Evolutionary conservation across 129 eudicot species (phyloP).

Genomic region (Pulicaria dysenterica): DNA sequence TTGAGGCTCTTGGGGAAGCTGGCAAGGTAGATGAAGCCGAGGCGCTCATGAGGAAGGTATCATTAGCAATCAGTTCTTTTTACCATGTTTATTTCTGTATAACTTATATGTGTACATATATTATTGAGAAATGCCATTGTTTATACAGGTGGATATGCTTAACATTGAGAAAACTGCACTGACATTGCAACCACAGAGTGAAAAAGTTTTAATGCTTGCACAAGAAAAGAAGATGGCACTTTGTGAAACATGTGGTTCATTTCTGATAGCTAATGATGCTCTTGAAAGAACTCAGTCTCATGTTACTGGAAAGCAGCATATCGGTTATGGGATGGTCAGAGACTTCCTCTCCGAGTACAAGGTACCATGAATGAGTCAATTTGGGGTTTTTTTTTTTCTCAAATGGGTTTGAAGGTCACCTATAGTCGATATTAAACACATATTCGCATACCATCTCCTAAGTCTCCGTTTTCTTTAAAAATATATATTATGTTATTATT

Average conservation of each 20-base stretch:
- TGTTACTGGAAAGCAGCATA: slow-evolving; percentile 93
- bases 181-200: slow-evolving; percentile 72
- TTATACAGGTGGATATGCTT: slow-evolving; percentile 81
- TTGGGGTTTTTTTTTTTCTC: background rate
- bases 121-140: background rate
- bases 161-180: slow-evolving; percentile 77
- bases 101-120: background rate
- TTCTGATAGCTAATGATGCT: slow-evolving; percentile 90
- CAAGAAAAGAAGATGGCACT: slow-evolving; percentile 99
- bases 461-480: background rate
- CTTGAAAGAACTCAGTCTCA: slow-evolving; percentile 97
- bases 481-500: background rate
- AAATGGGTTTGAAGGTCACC: background rate
- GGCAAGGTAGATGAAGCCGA: slow-evolving; percentile 99
- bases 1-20: slow-evolving; percentile 96
- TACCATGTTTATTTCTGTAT: background rate
- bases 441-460: background rate
- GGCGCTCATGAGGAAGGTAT: slow-evolving; percentile 98
- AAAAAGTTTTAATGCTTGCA: slow-evolving; percentile 66
- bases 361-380: slow-evolving; percentile 34
- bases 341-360: slow-evolving; percentile 78
- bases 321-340: slow-evolving; percentile 89
- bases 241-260: slow-evolving; percentile 96
- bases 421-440: background rate
- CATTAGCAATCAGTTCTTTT: slow-evolving; percentile 11